Evolutionary conservation across 495 filamentous ascomycete genomes (phyloP), one percentile per base, ranked within the genome.

Genomic region (Lasiosphaeris hirsuta): DNA sequence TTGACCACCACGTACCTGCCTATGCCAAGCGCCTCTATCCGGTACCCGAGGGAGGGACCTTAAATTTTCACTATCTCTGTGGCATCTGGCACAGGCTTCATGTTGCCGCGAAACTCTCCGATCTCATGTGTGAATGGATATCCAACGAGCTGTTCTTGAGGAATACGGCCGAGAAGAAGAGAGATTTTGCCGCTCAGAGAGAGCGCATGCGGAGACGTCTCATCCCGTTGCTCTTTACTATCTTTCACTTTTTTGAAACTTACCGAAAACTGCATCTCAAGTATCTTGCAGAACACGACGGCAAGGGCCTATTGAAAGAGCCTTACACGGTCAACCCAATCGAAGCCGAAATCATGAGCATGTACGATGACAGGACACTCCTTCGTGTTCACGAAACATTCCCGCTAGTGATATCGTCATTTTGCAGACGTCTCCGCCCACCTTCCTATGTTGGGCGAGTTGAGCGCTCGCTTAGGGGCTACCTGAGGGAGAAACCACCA

Each of bases 191-290:
- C 40, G 74, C 79, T 3, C 80, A 84, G 58, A 70, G 75, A 56
- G 73, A 77, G 58, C 75, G 81, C 10, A 84, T 84, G 80, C 75
- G 80, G 37, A 76, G 79, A 34, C 77, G 81, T 43, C 65, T 84
- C 35, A 76, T 82, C 40, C 81, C 81, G 3, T 55, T 80, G 18
- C 66, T 84, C 11, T 82, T 84, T 48, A 81, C 81, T 13, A 63
- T 82, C 38, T 82, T 82, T 58, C 81, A 84, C 63, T 84, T 84
- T 62, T 84, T 84, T 61, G 81, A 84, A 60, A 79, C 72, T 4
- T 82, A 81, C 59, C 78, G 81, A 50, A 70, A 74, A 41, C 70
- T 80, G n/a, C 80, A 84, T 61, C 64, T 81, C 15, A 62, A 78
- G 50, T 81, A 80, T 57, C 72, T 84, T 23, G 66, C 65, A 18